These are phyloP conservation scores for Gynochthodes officinalis DNA, from an alignment of 257 asterid genomes.

Conservation along the genomic window DNA sequence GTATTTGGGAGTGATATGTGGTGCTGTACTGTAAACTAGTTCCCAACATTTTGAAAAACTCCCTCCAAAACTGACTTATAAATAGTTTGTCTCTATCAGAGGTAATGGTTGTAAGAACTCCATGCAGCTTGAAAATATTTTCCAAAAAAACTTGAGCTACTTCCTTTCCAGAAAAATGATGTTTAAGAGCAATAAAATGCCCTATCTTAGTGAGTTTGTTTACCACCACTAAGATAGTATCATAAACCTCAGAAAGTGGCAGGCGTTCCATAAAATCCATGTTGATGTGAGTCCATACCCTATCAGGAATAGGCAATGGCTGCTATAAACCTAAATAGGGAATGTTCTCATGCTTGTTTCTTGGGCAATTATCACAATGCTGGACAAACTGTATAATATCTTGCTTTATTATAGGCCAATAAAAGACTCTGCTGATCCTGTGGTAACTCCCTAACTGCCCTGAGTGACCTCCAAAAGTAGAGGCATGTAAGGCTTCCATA, in stretches of 20 bases:
- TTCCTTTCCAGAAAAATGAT: too few species aligned
- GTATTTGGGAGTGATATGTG: neutral
- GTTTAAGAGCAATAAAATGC: too few species aligned
- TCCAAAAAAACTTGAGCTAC: too few species aligned
- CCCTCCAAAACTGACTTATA: neutral
- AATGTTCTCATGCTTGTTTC: too few species aligned
- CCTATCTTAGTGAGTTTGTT: too few species aligned
- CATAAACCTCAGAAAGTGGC: neutral
- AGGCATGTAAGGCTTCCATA: neutral
- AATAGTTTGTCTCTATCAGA: neutral
- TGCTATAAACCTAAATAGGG: too few species aligned
- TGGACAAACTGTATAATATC: neutral
- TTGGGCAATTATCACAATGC: too few species aligned
- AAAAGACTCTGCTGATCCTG: neutral
- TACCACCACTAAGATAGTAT: neutral
- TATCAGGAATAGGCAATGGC: too few species aligned
- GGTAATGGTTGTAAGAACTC: neutral
- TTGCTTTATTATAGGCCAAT: neutral
- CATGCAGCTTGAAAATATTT: too few species aligned
- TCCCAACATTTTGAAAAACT: neutral
- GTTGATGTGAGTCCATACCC: too few species aligned
- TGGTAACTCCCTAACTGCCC: neutral
- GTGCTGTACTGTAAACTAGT: neutral
- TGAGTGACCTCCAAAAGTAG: neutral
- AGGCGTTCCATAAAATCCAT: neutral